Evolutionary conservation across 2,329 filamentous ascomycete genomes (phyloP), one percentile per base, ranked within the genome.

Genomic region (Cladosporium sp.): DNA sequence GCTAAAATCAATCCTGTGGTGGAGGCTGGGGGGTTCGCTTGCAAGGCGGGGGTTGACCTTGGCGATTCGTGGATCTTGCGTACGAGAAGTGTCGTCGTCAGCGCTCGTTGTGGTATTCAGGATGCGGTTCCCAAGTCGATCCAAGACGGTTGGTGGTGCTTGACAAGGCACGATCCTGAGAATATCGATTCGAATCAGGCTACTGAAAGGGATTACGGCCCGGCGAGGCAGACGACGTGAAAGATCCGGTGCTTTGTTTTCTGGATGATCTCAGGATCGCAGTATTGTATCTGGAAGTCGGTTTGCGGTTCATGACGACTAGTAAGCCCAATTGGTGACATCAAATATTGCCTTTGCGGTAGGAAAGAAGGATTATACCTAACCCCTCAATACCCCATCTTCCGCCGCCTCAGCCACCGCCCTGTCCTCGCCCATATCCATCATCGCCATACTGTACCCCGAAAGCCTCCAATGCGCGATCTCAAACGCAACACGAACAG

Each of bases 21-120:
- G 58, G 55, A 57, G 55, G 55, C 33, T 57, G 33, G 21, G 28
- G 58, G 58, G 26, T 50, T 46, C 28, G 58, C 58, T 61, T 61
- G 40, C n/a, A 62, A 62, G 33, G 59, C 59, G 59, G 59, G 59
- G 59, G 8, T 31, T 35, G 59, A 37, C 44, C 49, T 62, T 44
- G 31, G 60, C 49, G 60, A 53, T 44, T 35, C 31, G 33, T 62
- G 59, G 28, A 62, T 52, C 33, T 49, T 16, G 16, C n/a, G 14
- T 28, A n/a, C 7, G 0, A 26, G 21, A 1, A 40, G 29, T 2
- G 23, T 14, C 18, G 56, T 59, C 21, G 8, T 29, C 35, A 46
- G 11, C 10, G 12, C 14, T 31, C 12, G 5, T 44, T 31, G 23
- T 5, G 23, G 18, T 18, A 31, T 29, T 16, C 16, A 28, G 35